Percentiles rank a stretch among this genome's conserved stretches.
phyloP scores from a whole-genome alignment of 495 filamentous ascomycete genomes.

The Hyaloscypha variabilis region DNA sequence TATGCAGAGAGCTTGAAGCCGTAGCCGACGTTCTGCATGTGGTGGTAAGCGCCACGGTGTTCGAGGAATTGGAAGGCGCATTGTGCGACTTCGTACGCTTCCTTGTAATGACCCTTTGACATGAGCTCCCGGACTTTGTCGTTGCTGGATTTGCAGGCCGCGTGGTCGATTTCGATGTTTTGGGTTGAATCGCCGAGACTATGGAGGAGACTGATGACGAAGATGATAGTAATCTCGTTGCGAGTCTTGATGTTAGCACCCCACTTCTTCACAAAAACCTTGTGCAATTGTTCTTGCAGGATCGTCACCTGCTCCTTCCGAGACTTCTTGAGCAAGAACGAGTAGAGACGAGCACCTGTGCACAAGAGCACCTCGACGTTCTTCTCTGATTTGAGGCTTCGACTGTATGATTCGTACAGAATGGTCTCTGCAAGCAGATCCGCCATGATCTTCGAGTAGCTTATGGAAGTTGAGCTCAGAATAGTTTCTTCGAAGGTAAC shows the following conservation, averaged over 20 bases:
- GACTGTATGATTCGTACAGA: slow-evolving; percentile 59
- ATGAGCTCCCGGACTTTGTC: too few relatives aligned
- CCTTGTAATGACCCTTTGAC: too few relatives aligned
- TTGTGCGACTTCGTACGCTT: slow-evolving; percentile 47
- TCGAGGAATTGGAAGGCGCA: slow-evolving; percentile 59
- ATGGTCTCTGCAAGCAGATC: slow-evolving; percentile 59
- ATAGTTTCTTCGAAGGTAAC: slow-evolving; percentile 52
- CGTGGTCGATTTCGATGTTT: too few relatives aligned
- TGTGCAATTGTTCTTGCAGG: slow-evolving; percentile 54
- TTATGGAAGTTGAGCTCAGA: slow-evolving; percentile 40
- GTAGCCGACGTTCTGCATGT: slow-evolving; percentile 47
- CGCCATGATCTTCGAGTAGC: slow-evolving; percentile 58
- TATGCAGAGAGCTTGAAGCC: slow-evolving; percentile 59
- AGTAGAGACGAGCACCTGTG: slow-evolving; percentile 52
- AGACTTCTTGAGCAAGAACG: slow-evolving; percentile 51
- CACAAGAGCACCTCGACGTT: slow-evolving; percentile 50
- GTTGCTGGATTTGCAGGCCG: too few relatives aligned
- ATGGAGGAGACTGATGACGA: slow-evolving; percentile 54
- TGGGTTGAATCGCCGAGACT: too few relatives aligned
- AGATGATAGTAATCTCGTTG: slow-evolving; percentile 45
- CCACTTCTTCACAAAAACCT: slow-evolving; percentile 58
- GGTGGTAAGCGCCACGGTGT: slow-evolving; percentile 53
- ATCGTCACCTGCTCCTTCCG: slow-evolving; percentile 47
- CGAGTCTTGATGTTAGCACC: slow-evolving; percentile 39
- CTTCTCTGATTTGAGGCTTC: slow-evolving; percentile 41